Conservation (phyloP, 2,329 filamentous ascomycete genomes). For the Venturia pyrina region DNA sequence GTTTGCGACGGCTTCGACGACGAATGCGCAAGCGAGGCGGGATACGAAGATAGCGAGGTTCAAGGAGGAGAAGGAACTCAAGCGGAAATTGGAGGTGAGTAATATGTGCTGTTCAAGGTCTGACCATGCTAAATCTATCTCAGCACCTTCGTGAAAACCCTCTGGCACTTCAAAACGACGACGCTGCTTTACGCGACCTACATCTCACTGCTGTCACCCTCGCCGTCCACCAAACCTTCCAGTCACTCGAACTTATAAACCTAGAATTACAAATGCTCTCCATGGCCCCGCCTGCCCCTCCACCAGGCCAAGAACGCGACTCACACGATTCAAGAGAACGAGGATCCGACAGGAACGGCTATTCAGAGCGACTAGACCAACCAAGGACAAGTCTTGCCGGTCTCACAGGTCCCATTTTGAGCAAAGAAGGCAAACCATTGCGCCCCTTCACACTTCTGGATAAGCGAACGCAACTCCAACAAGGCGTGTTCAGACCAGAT, state of each 20-base stretch:
- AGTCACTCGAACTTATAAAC: constrained; percentile 75
- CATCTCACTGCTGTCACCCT: constrained; percentile 68
- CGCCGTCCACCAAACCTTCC: constrained; percentile 69
- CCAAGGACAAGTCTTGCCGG: constrained; percentile 41
- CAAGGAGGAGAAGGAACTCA: constrained; percentile 74
- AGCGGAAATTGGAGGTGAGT: constrained; percentile 64
- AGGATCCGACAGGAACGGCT: constrained; percentile 40
- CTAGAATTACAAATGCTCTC: constrained; percentile 77
- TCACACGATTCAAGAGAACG: constrained; percentile 8
- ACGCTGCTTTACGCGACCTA: constrained; percentile 70
- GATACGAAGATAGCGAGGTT: constrained; percentile 81
- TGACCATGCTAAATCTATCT: constrained; percentile 16
- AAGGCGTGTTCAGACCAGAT: constrained; percentile 78
- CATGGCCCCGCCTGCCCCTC: constrained; percentile 50
- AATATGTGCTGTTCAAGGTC: constrained; percentile 9
- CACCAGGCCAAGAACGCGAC: constrained; percentile 37
- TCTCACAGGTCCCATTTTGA: constrained; percentile 59
- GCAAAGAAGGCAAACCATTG: constrained; percentile 69
- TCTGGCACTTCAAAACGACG: constrained; percentile 59
- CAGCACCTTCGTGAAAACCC: constrained; percentile 52
- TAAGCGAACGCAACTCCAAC: constrained; percentile 61
- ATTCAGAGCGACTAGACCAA: constrained; percentile 65
- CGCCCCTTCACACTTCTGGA: constrained; percentile 83
- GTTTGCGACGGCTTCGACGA: constrained; percentile 62
- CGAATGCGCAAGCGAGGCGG: constrained; percentile 58